Conservation (phyloP, 225 moss, liverwort and hornwort genomes). For the Bryum argenteum region DNA sequence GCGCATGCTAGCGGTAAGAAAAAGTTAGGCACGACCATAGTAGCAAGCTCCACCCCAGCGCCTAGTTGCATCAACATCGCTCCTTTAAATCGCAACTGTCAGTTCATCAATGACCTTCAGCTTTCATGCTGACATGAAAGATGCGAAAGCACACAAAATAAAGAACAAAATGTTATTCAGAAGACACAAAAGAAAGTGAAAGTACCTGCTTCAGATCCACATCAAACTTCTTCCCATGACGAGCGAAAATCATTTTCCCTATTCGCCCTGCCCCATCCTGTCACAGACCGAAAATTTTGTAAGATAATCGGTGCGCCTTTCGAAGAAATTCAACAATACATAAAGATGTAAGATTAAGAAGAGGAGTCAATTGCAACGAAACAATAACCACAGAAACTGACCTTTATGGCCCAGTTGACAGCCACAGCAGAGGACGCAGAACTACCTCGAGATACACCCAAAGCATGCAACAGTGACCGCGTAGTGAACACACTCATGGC, state of each 20-base stretch:
- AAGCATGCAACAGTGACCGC: slow-evolving; percentile 80
- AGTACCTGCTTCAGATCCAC: slow-evolving; percentile 92
- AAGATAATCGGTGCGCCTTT: slow-evolving; percentile 8
- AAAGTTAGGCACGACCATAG: slow-evolving; percentile 75
- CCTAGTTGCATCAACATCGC: slow-evolving; percentile 97
- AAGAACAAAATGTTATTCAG: not conserved
- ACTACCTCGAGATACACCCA: slow-evolving; percentile 80
- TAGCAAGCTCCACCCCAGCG: slow-evolving; percentile 92
- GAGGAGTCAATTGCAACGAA: not conserved
- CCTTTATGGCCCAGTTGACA: slow-evolving; percentile 99
- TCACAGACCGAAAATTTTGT: slow-evolving; percentile 9
- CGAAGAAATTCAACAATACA: not conserved
- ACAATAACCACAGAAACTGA: slow-evolving; percentile 17
- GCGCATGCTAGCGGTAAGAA: slow-evolving; percentile 96
- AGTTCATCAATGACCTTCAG: slow-evolving; percentile 40
- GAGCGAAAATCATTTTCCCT: slow-evolving; percentile 97
- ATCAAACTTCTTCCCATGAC: slow-evolving; percentile 99
- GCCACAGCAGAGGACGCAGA: slow-evolving; percentile 94
- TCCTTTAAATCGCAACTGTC: slow-evolving; percentile 95
- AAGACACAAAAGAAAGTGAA: slow-evolving; percentile 4
- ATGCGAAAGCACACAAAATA: not conserved
- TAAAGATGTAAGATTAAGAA: not conserved
- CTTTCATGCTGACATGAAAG: slow-evolving; percentile 13
- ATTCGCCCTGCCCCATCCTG: slow-evolving; percentile 99
- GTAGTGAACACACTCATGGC: slow-evolving; percentile 99